Percentiles rank a stretch among this genome's conserved stretches.
Conservation (phyloP, 441 rosid species). For the Euphorbia celastroides region DNA sequence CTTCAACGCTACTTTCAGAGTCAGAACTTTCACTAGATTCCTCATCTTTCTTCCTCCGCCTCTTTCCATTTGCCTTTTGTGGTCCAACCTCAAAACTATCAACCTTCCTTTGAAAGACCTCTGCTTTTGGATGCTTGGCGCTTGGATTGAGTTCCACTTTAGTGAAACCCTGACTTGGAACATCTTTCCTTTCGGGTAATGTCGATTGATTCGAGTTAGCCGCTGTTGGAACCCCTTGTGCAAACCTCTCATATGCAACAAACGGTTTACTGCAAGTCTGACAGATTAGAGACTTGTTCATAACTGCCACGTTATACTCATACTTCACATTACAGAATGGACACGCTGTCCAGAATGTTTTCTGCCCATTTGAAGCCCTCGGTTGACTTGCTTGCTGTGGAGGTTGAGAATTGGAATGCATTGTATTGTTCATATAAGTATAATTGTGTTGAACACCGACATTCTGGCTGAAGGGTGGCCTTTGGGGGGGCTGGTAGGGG, state of each 20-base stretch:
- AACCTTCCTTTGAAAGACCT: conserved; percentile 27
- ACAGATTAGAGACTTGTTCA: conserved; percentile 41
- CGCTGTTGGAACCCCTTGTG: conserved; percentile 30
- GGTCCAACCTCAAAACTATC: conserved; percentile 25
- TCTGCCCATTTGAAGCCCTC: conserved; percentile 26
- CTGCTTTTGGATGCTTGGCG: conserved; percentile 27
- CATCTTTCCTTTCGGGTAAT: conserved; percentile 36
- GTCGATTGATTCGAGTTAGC: too few relatives aligned
- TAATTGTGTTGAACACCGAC: conserved; percentile 26
- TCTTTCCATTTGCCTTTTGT: conserved; percentile 40
- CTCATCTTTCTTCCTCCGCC: conserved; percentile 38
- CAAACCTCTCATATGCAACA: conserved; percentile 40
- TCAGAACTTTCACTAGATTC: conserved; percentile 64
- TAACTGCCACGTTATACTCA: conserved; percentile 36
- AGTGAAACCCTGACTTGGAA: conserved; percentile 32
- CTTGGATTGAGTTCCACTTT: conserved; percentile 35
- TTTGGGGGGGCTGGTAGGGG: conserved; percentile 33
- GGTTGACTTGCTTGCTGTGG: conserved; percentile 36
- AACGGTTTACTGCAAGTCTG: conserved; percentile 46
- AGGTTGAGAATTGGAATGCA: conserved; percentile 32
- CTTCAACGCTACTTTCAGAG: conserved; percentile 44
- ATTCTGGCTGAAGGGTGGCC: conserved; percentile 21
- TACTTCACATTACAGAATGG: conserved; percentile 46
- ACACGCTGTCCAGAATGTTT: conserved; percentile 67
- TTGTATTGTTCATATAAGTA: conserved; percentile 21